A percentile compares a stretch with the other conserved stretches of the same genome.
Evolutionary conservation across 768 basidiomycete species (phyloP).

Genomic region (Leccinum uliginosum): DNA sequence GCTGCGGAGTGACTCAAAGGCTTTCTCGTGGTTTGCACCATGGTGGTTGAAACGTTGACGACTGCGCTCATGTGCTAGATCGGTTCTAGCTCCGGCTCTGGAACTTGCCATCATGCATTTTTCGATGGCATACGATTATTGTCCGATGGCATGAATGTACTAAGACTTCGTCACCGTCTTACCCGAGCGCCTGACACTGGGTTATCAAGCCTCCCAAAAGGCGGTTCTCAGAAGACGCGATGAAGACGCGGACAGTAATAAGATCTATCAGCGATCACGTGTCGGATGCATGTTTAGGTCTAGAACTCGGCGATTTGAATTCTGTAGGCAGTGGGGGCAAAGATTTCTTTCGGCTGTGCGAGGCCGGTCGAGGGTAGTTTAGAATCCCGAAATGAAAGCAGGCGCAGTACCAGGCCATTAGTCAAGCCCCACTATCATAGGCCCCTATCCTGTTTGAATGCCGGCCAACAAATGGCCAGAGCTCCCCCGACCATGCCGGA

Average conservation of each 20-base stretch:
- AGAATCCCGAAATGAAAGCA: neutral
- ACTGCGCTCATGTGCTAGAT: no score
- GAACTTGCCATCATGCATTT: no score
- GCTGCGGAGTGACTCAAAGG: constrained; percentile 68
- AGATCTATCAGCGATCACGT: neutral
- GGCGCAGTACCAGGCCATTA: neutral
- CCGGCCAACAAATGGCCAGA: constrained; percentile 18
- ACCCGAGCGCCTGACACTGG: neutral
- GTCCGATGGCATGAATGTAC: neutral
- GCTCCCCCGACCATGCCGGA: neutral
- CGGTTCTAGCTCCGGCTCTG: no score
- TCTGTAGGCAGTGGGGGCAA: neutral
- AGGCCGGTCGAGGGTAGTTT: neutral
- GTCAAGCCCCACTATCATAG: no score
- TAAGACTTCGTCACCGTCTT: neutral
- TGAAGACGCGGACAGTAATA: neutral
- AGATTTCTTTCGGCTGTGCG: neutral
- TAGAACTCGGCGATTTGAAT: neutral
- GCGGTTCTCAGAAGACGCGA: neutral
- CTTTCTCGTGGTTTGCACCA: constrained; percentile 84
- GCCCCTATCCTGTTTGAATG: neutral
- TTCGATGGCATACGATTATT: no score
- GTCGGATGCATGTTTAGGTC: neutral
- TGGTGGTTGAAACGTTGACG: no score
- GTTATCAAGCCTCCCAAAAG: neutral